Evolutionary conservation across 164 flowering plant species (phyloP).

Genomic region (Chloranthus sessilifolius): DNA sequence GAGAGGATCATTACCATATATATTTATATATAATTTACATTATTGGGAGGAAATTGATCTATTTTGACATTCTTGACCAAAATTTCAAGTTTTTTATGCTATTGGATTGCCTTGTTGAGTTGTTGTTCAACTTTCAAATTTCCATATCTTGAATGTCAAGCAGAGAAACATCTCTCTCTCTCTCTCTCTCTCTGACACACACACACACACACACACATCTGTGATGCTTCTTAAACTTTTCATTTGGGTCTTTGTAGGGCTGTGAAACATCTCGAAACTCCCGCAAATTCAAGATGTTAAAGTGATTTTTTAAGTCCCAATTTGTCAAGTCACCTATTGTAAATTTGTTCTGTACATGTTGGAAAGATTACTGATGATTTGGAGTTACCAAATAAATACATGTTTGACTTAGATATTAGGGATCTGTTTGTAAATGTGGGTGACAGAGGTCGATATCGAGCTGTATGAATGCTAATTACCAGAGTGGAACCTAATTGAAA

Average conservation of each 20-base stretch:
- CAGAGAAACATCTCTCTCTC: not conserved
- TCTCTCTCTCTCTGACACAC: no score
- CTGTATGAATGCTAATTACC: no score
- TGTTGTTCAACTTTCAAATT: not conserved
- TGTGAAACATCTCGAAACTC: constrained; percentile 20
- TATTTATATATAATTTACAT: no score
- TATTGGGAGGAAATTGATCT: no score
- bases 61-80: not conserved
- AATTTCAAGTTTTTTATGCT: no score
- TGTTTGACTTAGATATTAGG: constrained; percentile 7
- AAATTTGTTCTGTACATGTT: constrained; percentile 27
- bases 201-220: no score
- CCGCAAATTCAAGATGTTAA: constrained; percentile 7
- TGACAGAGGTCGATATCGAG: no score
- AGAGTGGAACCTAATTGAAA: no score
- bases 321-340: constrained; percentile 1
- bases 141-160: no score
- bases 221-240: not conserved
- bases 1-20: no score
- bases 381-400: constrained; percentile 3
- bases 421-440: no score
- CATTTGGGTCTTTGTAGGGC: constrained; percentile 10
- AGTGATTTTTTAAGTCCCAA: constrained; percentile 2
- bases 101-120: no score
- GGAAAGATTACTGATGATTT: not conserved